A percentile compares a stretch with the other conserved stretches of the same genome.
Conservation (phyloP, 1,284 basidiomycete genomes). For the Ganoderma lucidum region DNA sequence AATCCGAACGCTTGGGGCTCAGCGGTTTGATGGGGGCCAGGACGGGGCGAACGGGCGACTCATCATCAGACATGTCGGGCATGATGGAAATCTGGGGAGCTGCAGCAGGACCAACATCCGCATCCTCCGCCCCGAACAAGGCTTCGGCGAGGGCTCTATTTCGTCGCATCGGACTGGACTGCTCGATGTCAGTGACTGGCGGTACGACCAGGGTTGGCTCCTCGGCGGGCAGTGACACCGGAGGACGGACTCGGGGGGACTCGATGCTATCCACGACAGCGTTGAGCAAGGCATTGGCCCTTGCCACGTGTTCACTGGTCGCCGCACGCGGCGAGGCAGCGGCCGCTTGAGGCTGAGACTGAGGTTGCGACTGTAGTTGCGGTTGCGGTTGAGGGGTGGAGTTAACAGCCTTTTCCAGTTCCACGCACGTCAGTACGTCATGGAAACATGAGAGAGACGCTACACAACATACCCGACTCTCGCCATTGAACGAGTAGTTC, state of each 20-base stretch:
- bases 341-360: constrained; percentile 11
- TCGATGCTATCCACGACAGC: constrained; percentile 75
- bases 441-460: background rate
- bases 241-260: constrained; percentile 46
- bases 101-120: constrained; percentile 35
- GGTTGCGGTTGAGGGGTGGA: constrained; percentile 51
- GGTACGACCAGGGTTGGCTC: constrained; percentile 38
- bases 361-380: constrained; percentile 10
- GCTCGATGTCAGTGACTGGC: constrained; percentile 38
- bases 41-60: constrained; percentile 18
- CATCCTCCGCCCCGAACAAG: constrained; percentile 66
- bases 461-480: constrained; percentile 46
- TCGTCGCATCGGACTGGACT: constrained; percentile 57
- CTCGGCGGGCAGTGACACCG: constrained; percentile 30
- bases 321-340: constrained; percentile 29
- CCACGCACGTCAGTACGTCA: constrained; percentile 11
- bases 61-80: constrained; percentile 28
- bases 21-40: constrained; percentile 22
- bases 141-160: constrained; percentile 77
- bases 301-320: constrained; percentile 49
- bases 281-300: constrained; percentile 70
- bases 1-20: constrained; percentile 30
- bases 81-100: constrained; percentile 32
- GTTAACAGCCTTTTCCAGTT: constrained; percentile 57
- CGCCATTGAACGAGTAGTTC: constrained; percentile 66